phyloP scores from a whole-genome alignment of 768 basidiomycete species.

The Dictyophora rubrovolvata region DNA sequence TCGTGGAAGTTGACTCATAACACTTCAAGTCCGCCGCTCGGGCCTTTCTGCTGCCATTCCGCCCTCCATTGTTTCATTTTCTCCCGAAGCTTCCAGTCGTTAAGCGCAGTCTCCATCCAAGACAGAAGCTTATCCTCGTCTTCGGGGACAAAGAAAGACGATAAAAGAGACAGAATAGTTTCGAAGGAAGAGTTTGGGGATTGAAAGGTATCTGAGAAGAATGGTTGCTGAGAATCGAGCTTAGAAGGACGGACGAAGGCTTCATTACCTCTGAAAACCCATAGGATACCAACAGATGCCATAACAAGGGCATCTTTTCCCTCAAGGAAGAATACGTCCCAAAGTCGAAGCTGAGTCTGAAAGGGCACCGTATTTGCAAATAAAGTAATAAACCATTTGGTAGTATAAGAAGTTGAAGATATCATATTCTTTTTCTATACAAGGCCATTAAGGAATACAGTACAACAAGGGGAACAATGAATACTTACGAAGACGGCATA shows the following conservation, averaged over 20 bases:
- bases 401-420: constrained; percentile 89
- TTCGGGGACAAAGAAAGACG: constrained; percentile 91
- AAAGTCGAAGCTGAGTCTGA: constrained; percentile 85
- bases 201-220: constrained; percentile 65
- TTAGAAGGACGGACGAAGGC: not conserved
- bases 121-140: constrained; percentile 72
- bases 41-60: constrained; percentile 51
- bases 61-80: constrained; percentile 68
- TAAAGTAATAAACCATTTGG: constrained; percentile 99
- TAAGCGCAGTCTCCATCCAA: constrained; percentile 63
- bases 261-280: constrained; percentile 74
- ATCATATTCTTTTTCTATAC: constrained; percentile 69
- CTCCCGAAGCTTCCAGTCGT: constrained; percentile 53
- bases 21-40: not conserved
- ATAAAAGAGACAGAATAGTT: constrained; percentile 80
- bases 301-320: constrained; percentile 84
- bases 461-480: not conserved
- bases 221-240: not conserved
- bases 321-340: constrained; percentile 90
- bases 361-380: constrained; percentile 95
- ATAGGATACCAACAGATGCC: constrained; percentile 79
- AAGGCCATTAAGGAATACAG: not conserved
- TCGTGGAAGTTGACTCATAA: not conserved
- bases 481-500: constrained; percentile 61
- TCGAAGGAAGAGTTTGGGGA: constrained; percentile 75